phyloP scores from a whole-genome alignment of 345 rosid species.

The Aquilaria malaccensis region DNA sequence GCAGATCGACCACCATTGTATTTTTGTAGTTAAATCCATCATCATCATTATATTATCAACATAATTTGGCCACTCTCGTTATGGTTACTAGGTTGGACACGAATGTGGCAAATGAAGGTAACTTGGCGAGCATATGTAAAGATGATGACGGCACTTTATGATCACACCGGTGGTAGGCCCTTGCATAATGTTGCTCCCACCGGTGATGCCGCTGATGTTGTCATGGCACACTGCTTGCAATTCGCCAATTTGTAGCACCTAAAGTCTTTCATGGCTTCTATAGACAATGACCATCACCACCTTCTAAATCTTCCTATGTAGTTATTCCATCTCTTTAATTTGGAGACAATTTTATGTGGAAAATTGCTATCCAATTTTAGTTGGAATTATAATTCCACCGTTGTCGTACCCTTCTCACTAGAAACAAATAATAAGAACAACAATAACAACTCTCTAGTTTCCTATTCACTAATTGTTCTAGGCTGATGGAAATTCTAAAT shows the following conservation, averaged over 20 bases:
- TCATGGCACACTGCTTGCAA: slow-evolving; percentile 99
- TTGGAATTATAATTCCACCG: too few relatives aligned
- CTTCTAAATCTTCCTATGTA: slow-evolving; percentile 90
- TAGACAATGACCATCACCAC: slow-evolving; percentile 68
- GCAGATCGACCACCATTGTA: too few relatives aligned
- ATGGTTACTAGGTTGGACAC: too few relatives aligned
- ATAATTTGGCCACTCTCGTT: too few relatives aligned
- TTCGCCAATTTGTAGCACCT: slow-evolving; percentile 99
- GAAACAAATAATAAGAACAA: too few relatives aligned
- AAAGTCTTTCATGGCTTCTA: slow-evolving; percentile 86
- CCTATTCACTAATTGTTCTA: too few relatives aligned
- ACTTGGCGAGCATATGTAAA: too few relatives aligned
- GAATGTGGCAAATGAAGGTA: too few relatives aligned
- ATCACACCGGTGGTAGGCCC: slow-evolving; percentile 43
- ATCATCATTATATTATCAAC: too few relatives aligned
- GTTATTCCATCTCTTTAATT: slow-evolving; percentile 31
- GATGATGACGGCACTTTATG: slow-evolving; percentile 53
- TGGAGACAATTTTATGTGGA: neutral
- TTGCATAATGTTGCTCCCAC: slow-evolving; percentile 57
- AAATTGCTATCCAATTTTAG: neutral
- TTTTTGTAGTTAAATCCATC: too few relatives aligned
- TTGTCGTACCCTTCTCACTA: too few relatives aligned
- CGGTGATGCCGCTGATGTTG: slow-evolving; percentile 83
- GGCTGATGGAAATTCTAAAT: neutral
- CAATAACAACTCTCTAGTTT: too few relatives aligned